phyloP scores from a whole-genome alignment of 2,329 filamentous ascomycete genomes.

The Colletotrichum spaethianum region DNA sequence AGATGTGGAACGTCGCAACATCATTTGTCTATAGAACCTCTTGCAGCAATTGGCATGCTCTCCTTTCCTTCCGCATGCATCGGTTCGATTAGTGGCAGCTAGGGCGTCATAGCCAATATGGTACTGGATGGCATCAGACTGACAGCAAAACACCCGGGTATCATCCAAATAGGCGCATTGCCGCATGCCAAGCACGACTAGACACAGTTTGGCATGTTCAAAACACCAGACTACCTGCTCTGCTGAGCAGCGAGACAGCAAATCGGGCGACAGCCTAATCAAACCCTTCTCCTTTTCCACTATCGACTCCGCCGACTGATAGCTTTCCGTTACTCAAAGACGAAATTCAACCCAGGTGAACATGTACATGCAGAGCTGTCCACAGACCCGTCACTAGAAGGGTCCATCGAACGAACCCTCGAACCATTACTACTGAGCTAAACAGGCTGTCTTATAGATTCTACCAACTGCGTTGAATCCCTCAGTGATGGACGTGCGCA shows the following conservation, averaged over 20 bases:
- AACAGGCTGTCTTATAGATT: background rate
- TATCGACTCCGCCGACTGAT: background rate
- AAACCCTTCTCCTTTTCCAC: background rate
- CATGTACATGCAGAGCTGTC: background rate
- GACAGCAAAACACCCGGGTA: too few species aligned
- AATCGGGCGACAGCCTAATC: background rate
- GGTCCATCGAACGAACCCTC: background rate
- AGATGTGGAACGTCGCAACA: too few species aligned
- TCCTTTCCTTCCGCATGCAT: too few species aligned
- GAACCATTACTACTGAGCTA: background rate
- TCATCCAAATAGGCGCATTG: too few species aligned
- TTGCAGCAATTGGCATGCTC: too few species aligned
- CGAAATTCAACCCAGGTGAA: background rate
- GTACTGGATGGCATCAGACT: too few species aligned
- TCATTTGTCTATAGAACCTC: too few species aligned
- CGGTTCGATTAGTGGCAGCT: too few species aligned
- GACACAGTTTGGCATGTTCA: background rate
- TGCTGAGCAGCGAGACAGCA: background rate
- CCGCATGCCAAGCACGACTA: background rate
- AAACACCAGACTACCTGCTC: background rate
- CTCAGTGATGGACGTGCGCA: slow-evolving; percentile 4
- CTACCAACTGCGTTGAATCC: background rate
- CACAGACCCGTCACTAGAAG: background rate
- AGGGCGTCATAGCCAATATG: too few species aligned
- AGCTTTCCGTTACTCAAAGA: background rate